phyloP scores from a whole-genome alignment of 2,329 filamentous ascomycete species.

The Teratosphaeria nubilosa region DNA sequence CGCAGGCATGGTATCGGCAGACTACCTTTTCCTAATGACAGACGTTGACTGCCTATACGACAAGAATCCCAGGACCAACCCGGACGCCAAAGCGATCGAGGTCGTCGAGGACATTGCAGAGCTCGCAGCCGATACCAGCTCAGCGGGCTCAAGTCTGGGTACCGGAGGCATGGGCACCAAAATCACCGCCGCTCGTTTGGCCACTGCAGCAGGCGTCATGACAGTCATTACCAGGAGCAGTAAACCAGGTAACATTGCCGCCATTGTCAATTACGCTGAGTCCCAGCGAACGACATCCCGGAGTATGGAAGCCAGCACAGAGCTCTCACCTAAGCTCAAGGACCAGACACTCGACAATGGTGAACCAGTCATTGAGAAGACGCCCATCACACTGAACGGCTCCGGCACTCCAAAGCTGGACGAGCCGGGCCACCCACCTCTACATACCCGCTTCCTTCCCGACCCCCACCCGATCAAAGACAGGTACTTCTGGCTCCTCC shows the following conservation, averaged over 20 bases:
- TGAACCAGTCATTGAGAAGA: slow-evolving; percentile 6
- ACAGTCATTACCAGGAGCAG: slow-evolving; percentile 91
- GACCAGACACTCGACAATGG: background rate
- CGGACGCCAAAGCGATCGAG: slow-evolving; percentile 80
- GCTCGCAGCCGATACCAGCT: slow-evolving; percentile 81
- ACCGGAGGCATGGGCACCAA: slow-evolving; percentile 98
- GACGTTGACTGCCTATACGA: slow-evolving; percentile 97
- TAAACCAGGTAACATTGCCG: slow-evolving; percentile 82
- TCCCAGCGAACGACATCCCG: slow-evolving; percentile 37
- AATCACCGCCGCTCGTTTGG: slow-evolving; percentile 83
- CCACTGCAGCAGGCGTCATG: slow-evolving; percentile 87
- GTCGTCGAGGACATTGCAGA: slow-evolving; percentile 81
- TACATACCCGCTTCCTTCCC: slow-evolving; percentile 89
- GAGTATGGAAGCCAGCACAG: slow-evolving; percentile 17
- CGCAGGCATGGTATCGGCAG: slow-evolving; percentile 91
- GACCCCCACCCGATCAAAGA: slow-evolving; percentile 78
- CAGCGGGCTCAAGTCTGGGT: slow-evolving; percentile 75
- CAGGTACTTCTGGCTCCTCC: slow-evolving; percentile 92
- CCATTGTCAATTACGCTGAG: slow-evolving; percentile 76
- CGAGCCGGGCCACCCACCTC: slow-evolving; percentile 36
- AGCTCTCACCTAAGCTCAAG: slow-evolving; percentile 11
- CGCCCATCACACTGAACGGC: slow-evolving; percentile 14
- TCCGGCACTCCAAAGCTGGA: slow-evolving; percentile 15
- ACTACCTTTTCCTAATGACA: slow-evolving; percentile 96
- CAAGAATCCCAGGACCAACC: slow-evolving; percentile 78